Evolutionary conservation across 2,329 filamentous ascomycete genomes (phyloP).

Genomic region (Cephalotrichum gorgonifer): DNA sequence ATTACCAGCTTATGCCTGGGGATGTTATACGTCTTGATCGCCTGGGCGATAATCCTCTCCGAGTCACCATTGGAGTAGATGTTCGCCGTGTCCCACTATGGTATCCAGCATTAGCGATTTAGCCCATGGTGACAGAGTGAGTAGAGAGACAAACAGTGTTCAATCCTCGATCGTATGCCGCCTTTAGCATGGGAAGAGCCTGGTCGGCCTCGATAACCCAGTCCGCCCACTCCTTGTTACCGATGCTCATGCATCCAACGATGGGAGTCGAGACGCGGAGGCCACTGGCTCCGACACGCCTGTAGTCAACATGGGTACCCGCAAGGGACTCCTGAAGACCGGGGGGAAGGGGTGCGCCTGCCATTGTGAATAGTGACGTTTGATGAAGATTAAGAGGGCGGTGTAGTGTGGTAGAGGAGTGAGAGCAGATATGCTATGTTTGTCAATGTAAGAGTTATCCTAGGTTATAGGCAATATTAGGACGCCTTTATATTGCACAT

Average conservation of each 20-base stretch:
- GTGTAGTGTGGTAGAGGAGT: too few relatives aligned
- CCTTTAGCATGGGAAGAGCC: conserved; percentile 49
- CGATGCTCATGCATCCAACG: conserved; percentile 54
- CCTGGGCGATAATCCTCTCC: conserved; percentile 44
- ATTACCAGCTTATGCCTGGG: conserved; percentile 46
- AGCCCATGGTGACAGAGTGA: not conserved
- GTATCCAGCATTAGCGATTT: not conserved
- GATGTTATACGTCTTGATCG: conserved; percentile 47
- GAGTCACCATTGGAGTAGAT: conserved; percentile 45
- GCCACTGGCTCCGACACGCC: conserved; percentile 48
- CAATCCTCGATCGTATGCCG: conserved; percentile 51
- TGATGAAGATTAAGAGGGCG: not conserved
- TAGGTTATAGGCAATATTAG: too few relatives aligned
- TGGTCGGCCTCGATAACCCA: conserved; percentile 50
- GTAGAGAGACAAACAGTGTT: conserved; percentile 33
- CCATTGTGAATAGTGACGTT: not conserved
- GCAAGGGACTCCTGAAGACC: conserved; percentile 16
- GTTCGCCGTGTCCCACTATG: conserved; percentile 37
- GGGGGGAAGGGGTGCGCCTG: not conserved
- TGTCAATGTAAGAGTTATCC: too few relatives aligned
- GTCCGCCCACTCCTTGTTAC: conserved; percentile 35
- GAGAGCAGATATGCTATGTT: too few relatives aligned
- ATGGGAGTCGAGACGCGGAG: conserved; percentile 55
- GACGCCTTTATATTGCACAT: too few relatives aligned
- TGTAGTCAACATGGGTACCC: conserved; percentile 32